A percentile compares a stretch with the other conserved stretches of the same genome.
phyloP scores from a whole-genome alignment of 495 filamentous ascomycete species.

The Aspergillus sclerotiicarbonarius region DNA sequence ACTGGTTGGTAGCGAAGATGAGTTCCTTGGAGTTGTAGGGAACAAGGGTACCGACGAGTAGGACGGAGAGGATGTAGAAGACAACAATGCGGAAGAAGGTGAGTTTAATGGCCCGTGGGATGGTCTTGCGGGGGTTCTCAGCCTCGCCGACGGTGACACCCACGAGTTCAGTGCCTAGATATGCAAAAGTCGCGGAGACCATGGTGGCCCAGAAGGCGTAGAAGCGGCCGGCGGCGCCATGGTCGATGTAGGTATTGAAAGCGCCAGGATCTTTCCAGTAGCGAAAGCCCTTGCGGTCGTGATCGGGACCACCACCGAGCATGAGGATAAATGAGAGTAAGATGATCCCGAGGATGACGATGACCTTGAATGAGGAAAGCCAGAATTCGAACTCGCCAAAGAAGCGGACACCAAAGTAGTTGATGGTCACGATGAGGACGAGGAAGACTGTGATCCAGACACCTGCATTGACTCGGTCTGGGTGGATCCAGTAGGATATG shows the following conservation, averaged over 20 bases:
- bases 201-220: slow-evolving; percentile 76
- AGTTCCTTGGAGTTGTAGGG: slow-evolving; percentile 56
- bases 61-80: slow-evolving; percentile 65
- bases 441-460: slow-evolving; percentile 58
- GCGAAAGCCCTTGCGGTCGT: slow-evolving; percentile 69
- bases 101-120: slow-evolving; percentile 74
- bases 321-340: slow-evolving; percentile 66
- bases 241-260: slow-evolving; percentile 42
- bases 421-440: slow-evolving; percentile 51
- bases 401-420: slow-evolving; percentile 61
- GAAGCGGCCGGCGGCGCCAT: slow-evolving; percentile 54
- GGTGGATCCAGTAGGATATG: slow-evolving; percentile 66
- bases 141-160: slow-evolving; percentile 71
- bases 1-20: slow-evolving; percentile 46
- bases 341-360: slow-evolving; percentile 68
- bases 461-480: slow-evolving; percentile 42
- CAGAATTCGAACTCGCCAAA: slow-evolving; percentile 85
- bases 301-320: slow-evolving; percentile 71
- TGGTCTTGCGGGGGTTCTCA: slow-evolving; percentile 69
- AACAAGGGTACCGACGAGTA: slow-evolving; percentile 56
- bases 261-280: slow-evolving; percentile 76
- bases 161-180: slow-evolving; percentile 81
- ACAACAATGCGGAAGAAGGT: slow-evolving; percentile 83
- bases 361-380: slow-evolving; percentile 72
- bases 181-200: slow-evolving; percentile 78